Base-by-base conservation (phyloP, 495 filamentous ascomycete species). In the Amniculicola lignicola region DNA sequence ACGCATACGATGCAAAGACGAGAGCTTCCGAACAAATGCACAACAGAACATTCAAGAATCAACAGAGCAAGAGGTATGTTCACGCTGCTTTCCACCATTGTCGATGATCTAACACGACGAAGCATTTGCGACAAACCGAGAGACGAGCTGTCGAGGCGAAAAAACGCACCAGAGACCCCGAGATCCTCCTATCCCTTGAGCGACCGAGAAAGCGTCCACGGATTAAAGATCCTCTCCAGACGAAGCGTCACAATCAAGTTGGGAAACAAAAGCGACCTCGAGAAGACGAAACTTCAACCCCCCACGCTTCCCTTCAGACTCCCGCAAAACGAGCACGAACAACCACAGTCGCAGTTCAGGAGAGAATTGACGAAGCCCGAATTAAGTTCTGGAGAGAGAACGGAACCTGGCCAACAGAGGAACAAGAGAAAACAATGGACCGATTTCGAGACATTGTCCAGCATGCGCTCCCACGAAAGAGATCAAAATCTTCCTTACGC, bases 401-500 rank as follows among this genome's bases (percentile, higher is more conserved):
- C n/a, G n/a, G n/a, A n/a, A n/a, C n/a, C n/a, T n/a, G n/a, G n/a
- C n/a, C n/a, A n/a, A n/a, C n/a, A n/a, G n/a, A n/a, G n/a, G n/a
- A n/a, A n/a, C n/a, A n/a, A n/a, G n/a, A n/a, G n/a, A n/a, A n/a
- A n/a, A n/a, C n/a, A n/a, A n/a, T n/a, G n/a, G n/a, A n/a, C n/a
- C n/a, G n/a, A n/a, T n/a, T n/a, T n/a, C n/a, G n/a, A n/a, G n/a
- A n/a, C n/a, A n/a, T n/a, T n/a, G n/a, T n/a, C n/a, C 29, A 33
- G 9, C 29, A 33, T 33, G 7, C n/a, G 29, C 29, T 33, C 9
- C 9, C 29, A 33, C 7, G 65, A 57, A 72, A 68, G 64, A 67
- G 58, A 52, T 70, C 67, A n/a, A 62, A 54, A 16, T 51, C 65
- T 25, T 69, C 67, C 47, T 54, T 67, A 53, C 46, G 62, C 31